A percentile compares a stretch with the other conserved stretches of the same genome.
These are phyloP conservation scores for Lizanozyma gosingica DNA, from an alignment of 1,139 yeast species.

Conservation along the genomic window DNA sequence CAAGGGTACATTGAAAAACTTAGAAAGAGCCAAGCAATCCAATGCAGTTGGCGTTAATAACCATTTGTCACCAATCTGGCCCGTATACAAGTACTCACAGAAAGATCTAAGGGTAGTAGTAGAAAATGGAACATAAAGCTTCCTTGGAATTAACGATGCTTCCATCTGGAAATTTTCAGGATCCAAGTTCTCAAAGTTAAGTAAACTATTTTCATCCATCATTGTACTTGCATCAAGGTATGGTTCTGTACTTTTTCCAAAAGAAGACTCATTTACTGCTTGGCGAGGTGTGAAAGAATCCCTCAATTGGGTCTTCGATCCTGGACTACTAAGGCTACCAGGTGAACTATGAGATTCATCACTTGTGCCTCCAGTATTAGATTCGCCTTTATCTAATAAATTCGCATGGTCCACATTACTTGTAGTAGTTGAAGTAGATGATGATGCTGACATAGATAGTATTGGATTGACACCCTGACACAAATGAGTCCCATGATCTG, in stretches of 20 bases:
- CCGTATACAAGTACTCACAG: slow-evolving; percentile 66
- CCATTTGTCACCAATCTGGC: slow-evolving; percentile 73
- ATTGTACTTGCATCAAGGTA: slow-evolving; percentile 1
- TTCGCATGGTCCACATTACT: not conserved
- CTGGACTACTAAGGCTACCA: not conserved
- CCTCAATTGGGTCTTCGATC: not conserved
- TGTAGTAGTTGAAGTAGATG: not conserved
- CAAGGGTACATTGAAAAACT: slow-evolving; percentile 57
- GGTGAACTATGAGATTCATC: not conserved
- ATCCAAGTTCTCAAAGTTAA: slow-evolving; percentile 30
- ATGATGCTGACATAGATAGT: not conserved
- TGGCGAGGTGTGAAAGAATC: slow-evolving; percentile 1
- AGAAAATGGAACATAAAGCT: slow-evolving; percentile 58
- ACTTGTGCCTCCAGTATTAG: not conserved
- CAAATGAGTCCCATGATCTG: not conserved
- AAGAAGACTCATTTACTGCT: not conserved
- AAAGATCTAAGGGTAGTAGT: slow-evolving; percentile 55
- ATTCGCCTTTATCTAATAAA: not conserved
- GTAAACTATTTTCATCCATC: slow-evolving; percentile 17
- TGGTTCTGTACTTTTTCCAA: no score
- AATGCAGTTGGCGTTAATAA: slow-evolving; percentile 54
- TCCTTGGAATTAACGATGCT: slow-evolving; percentile 57
- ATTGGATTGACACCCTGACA: not conserved
- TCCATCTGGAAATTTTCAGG: slow-evolving; percentile 35
- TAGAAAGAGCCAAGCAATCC: slow-evolving; percentile 54